Evolutionary conservation across 805 yeast species (phyloP), one percentile per base, ranked within the genome.

Genomic region (Lipomyces starkeyi): DNA sequence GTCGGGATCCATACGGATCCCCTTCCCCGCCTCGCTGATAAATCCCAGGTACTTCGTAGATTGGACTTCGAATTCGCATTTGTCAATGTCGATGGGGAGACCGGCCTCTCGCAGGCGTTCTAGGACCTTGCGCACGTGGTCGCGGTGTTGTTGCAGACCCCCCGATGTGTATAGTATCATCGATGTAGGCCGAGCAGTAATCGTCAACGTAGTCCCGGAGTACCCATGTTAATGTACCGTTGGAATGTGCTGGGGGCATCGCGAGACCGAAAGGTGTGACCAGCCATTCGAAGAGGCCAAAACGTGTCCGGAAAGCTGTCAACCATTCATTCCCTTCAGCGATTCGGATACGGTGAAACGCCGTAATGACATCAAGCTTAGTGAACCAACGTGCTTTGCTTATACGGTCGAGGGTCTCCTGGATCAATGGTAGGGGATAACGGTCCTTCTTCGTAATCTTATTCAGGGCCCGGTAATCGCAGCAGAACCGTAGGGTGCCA

Each of bases 261-360:
- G 62, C 22, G 29, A 69, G 56, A 1, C 74, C 75, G 37, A 71
- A 70, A 2, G 74, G 73, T 70, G 70, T 69, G 6, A 69, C 71
- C 5, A 35, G 52, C 66, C 68, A 72, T 49, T 70, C 64, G 57
- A 40, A 73, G 22, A 64, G 57, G 13, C 72, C 74, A 8, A 14
- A 3, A 2, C 53, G 40, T 0, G 72, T 62, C 1, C 34, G 56
- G 43, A 73, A 73, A 17, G 74, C 72, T 5, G 74, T 72, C 22
- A 14, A 8, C 32, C 55, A 37, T 17, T 61, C 64, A 11, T 27
- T 58, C 14, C 55, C 64, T 13, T 49, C 34, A 58, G 17, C 34
- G 2, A 61, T 27, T 7, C 63, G 60, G 27, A 61, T 17, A 1
- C 55, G 64, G 17, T 58, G 63, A 20, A 17, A 61, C 9, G 64